phyloP scores from a whole-genome alignment of 345 rosid genomes.

The Melastoma malabathricum region DNA sequence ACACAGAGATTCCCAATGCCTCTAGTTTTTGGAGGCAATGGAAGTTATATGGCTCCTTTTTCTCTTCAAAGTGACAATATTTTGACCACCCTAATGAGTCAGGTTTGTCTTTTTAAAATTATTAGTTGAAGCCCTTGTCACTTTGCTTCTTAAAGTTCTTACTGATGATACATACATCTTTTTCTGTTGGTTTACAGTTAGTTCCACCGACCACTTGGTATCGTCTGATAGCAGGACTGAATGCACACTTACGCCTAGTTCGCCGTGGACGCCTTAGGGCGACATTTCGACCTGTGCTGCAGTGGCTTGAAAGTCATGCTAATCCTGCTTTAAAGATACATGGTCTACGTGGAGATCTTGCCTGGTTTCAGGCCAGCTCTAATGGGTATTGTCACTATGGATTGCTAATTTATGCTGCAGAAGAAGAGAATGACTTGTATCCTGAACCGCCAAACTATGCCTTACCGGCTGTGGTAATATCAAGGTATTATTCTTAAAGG shows the following conservation, averaged over 20 bases:
- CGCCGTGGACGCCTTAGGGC: conserved; percentile 57
- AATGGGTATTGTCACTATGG: conserved; percentile 87
- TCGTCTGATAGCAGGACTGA: conserved; percentile 92
- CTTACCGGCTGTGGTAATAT: conserved; percentile 22
- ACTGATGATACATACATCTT: background rate
- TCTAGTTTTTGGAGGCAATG: conserved; percentile 87
- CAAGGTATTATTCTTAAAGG: conserved; percentile 34
- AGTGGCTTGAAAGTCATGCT: conserved; percentile 90
- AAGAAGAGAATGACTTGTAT: conserved; percentile 35
- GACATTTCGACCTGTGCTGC: conserved; percentile 56
- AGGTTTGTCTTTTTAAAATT: conserved; percentile 31
- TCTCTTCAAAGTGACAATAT: conserved; percentile 86
- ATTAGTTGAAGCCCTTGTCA: no score
- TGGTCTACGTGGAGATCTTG: conserved; percentile 63
- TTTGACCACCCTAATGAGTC: conserved; percentile 82
- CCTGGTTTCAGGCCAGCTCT: conserved; percentile 83
- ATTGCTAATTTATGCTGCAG: conserved; percentile 45
- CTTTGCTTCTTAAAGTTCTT: background rate
- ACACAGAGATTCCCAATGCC: conserved; percentile 72
- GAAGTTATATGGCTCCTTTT: conserved; percentile 96
- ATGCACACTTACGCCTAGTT: conserved; percentile 90
- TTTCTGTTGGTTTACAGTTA: conserved; percentile 29
- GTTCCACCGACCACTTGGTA: conserved; percentile 89
- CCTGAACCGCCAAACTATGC: conserved; percentile 23
- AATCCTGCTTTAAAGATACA: conserved; percentile 65